Conservation (phyloP, 352 stramenopile genomes). For the Bremia lactucae region DNA sequence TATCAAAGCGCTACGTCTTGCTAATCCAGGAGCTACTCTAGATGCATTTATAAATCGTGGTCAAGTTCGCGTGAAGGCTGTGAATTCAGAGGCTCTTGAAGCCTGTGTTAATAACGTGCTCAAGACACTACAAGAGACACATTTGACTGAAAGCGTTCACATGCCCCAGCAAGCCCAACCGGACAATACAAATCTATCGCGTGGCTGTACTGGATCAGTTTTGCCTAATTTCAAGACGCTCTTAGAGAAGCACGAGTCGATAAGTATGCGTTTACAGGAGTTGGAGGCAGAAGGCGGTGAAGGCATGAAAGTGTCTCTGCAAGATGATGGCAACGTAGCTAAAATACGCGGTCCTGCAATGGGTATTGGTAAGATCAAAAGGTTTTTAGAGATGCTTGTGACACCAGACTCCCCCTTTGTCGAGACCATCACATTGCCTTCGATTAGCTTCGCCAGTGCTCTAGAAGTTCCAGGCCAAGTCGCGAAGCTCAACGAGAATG, state of each 20-base stretch:
- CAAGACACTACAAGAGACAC: conserved; percentile 47
- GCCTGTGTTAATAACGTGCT: conserved; percentile 51
- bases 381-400: conserved; percentile 67
- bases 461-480: conserved; percentile 33
- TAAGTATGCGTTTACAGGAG: conserved; percentile 52
- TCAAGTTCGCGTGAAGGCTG: conserved; percentile 60
- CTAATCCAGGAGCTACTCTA: conserved; percentile 50
- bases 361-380: conserved; percentile 60
- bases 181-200: conserved; percentile 7
- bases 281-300: conserved; percentile 63
- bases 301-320: conserved; percentile 48
- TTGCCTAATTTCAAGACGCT: conserved; percentile 44
- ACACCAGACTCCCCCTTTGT: conserved; percentile 45
- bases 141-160: conserved; percentile 52
- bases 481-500: conserved; percentile 60
- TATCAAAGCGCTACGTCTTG: conserved; percentile 57
- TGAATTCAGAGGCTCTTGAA: conserved; percentile 40
- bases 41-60: conserved; percentile 61
- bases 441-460: conserved; percentile 36
- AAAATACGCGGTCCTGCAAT: conserved; percentile 62
- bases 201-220: conserved; percentile 5
- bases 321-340: conserved; percentile 54
- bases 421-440: conserved; percentile 49
- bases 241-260: conserved; percentile 39
- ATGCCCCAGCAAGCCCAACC: conserved; percentile 17